Evolutionary conservation across 2,329 filamentous ascomycete species (phyloP), one percentile per base, ranked within the genome.

Genomic region (Byssochlamys sp.): DNA sequence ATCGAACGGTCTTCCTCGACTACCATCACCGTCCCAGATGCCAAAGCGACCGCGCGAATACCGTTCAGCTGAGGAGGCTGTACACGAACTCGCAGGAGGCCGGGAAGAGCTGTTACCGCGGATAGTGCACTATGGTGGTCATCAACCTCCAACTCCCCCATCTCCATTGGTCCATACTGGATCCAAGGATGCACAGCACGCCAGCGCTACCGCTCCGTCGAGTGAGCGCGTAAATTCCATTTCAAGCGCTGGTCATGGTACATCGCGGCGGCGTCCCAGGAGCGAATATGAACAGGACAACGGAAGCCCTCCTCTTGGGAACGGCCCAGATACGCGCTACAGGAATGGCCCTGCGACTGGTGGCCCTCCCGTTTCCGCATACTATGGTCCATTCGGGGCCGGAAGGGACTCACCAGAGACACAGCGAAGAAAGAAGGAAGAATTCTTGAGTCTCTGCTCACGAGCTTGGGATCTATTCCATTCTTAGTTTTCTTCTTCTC

Each of bases 381-480:
- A 81, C 3, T 77, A 82, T 57, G 86, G 89, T 6, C 88, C 88
- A 1, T 94, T 94, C 66, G 89, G 88, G 35, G 88, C 89, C 57
- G 89, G 89, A 39, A 81, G 89, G 60, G 91, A 94, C 68, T 91
- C 85, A 63, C 90, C 89, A 6, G 91, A 94, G 65, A 90, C 86
- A 4, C 87, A 90, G 71, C 81, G 84, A 65, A 86, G 83, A 68
- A 97, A 97, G 84, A 91, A 91, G 70, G 91, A 96, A 50, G 90
- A 96, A 71, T 99, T 99, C 69, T 78, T 99, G 62, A 80, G 83
- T 57, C 77, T 97, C 54, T 96, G 92, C 71, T 85, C 90, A 64
- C 81, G 90, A 67, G 94, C 94, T 7, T 99, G 94, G 94, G 94
- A 99, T 76, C 75, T 99, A 28, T 96, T 97, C 75, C 94, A 97